Evolutionary conservation across 148 eudicot genomes (phyloP).

Genomic region (Simmondsia chinensis): DNA sequence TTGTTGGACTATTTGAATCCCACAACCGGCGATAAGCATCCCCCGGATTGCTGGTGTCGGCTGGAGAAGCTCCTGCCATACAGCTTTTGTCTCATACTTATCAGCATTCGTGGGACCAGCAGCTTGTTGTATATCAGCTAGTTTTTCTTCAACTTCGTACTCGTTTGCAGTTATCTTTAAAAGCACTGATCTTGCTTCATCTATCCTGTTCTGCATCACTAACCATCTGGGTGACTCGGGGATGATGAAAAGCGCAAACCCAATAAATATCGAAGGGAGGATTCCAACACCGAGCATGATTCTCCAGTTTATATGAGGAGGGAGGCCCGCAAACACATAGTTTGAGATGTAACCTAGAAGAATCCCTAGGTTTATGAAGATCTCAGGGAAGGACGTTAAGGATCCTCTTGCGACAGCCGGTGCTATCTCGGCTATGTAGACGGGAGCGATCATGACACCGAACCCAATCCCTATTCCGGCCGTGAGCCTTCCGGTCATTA

Average conservation of each 20-base stretch:
- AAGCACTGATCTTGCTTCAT: constrained; percentile 62
- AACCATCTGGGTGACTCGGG: constrained; percentile 96
- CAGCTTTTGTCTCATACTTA: constrained; percentile 37
- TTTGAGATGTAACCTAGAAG: constrained; percentile 83
- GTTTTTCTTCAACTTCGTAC: constrained; percentile 59
- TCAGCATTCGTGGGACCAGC: constrained; percentile 28
- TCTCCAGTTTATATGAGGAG: constrained; percentile 63
- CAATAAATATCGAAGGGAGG: constrained; percentile 67
- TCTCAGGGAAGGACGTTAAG: constrained; percentile 84
- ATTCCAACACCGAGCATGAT: constrained; percentile 86
- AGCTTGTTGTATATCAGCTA: constrained; percentile 61
- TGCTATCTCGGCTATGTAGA: constrained; percentile 81
- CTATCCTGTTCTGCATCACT: constrained; percentile 66
- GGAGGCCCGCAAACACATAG: constrained; percentile 61
- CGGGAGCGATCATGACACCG: constrained; percentile 79
- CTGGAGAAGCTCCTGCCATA: constrained; percentile 54
- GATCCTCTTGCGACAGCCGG: constrained; percentile 74
- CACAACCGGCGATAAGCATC: constrained; percentile 73
- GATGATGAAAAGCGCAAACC: constrained; percentile 56
- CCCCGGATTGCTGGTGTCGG: constrained; percentile 55
- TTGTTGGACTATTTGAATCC: constrained; percentile 85
- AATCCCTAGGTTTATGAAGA: constrained; percentile 74
- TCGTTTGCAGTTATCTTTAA: constrained; percentile 41
- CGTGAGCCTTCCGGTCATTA: constrained; percentile 62
- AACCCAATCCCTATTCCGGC: constrained; percentile 86